Percentiles rank a stretch among this genome's conserved stretches.
Evolutionary conservation across 2,329 filamentous ascomycete genomes (phyloP).

Genomic region (Alternaria hordeiaustralica): DNA sequence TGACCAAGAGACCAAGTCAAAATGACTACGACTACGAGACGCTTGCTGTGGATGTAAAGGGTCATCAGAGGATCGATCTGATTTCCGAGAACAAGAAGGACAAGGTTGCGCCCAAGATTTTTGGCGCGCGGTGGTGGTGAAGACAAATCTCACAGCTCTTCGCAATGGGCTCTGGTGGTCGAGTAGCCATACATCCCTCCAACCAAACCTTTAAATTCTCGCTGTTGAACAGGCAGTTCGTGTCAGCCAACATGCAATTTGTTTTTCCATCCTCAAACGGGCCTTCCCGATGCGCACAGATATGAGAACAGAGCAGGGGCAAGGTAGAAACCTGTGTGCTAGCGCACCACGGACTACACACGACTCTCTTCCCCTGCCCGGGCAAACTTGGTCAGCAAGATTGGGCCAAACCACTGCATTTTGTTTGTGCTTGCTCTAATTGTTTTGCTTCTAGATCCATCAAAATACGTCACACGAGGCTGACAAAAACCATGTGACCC

Average conservation of each 20-base stretch:
- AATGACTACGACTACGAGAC: conserved; percentile 79
- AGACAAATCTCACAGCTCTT: neutral
- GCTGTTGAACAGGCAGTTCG: neutral
- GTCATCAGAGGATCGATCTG: conserved; percentile 58
- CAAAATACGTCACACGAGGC: neutral
- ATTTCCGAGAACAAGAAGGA: conserved; percentile 35
- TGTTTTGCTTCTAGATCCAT: neutral
- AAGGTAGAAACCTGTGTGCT: neutral
- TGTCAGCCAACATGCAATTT: neutral
- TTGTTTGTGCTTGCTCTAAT: neutral
- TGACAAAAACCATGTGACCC: neutral
- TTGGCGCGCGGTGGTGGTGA: conserved; percentile 48
- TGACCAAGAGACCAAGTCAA: conserved; percentile 71
- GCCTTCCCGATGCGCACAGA: neutral
- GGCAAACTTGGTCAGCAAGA: neutral
- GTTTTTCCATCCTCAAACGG: neutral
- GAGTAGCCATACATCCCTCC: neutral
- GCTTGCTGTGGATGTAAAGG: conserved; percentile 79
- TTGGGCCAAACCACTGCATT: no score
- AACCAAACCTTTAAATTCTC: neutral
- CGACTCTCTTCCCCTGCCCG: neutral
- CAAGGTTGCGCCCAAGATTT: conserved; percentile 44
- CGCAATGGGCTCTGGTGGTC: neutral
- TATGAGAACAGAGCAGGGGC: neutral
- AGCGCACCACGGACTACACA: neutral